Evolutionary conservation across 2,329 filamentous ascomycete species (phyloP), one percentile per base, ranked within the genome.

Genomic region (Botryotinia narcissicola): DNA sequence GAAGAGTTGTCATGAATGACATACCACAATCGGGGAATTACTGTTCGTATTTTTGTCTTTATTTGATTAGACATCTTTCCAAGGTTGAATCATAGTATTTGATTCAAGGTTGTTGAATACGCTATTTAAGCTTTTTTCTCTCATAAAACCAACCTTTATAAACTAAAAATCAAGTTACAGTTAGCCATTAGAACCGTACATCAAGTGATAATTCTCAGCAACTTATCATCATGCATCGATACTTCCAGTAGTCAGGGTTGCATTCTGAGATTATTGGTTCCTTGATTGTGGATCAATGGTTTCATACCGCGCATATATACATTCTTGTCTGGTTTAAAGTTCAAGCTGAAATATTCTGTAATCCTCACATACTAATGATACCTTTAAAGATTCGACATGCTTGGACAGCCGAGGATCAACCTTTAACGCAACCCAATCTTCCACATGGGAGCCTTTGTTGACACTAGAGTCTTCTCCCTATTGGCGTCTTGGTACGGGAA

Each of bases 401-500:
- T 83, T 82, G 70, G 80, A 84, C 16, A 84, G 84, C 46, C 87
- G 91, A 74, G 92, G 92, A 20, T 85, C 85, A 64, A 82, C 89
- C 20, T 93, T 89, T 79, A 84, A 88, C 74, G 82, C 83, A 25
- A 81, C 80, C 25, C 78, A 83, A 35, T 93, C 91, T 3, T 83
- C 82, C 12, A 86, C 86, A 62, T 93, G 90, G 89, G 32, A 75
- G 40, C 40, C 75, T 46, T 57, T 76, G 63, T 77, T 78, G 7
- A 72, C 72, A n/a, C 82, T 84, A 32, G 75, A 86, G 1, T 83
- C 91, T 61, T 91, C 90, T 51, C 22, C 37, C 4, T 40, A 40
- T 42, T 84, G 85, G 57, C 83, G 91, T 42, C 64, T 68, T 54
- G 64, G 46, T 29, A 68, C 46, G 29, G 64, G 35, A 37, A 54